Base-by-base conservation (phyloP, 768 basidiomycete genomes). In the Plicaturopsis crispa region DNA sequence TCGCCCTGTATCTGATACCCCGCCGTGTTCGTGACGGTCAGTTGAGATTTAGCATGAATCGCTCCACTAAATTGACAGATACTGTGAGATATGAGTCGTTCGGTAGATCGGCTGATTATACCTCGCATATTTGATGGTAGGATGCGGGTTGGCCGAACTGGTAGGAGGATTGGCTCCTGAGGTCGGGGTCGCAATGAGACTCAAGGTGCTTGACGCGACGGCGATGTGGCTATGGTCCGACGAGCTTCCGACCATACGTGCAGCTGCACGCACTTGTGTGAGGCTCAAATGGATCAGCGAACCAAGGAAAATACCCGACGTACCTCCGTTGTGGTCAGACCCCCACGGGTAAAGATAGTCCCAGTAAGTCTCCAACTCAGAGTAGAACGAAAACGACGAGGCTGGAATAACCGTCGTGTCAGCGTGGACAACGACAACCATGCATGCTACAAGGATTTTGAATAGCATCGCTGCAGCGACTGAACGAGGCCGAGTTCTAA, bases 291-390 rank as follows among this genome's bases (percentile, higher is more conserved):
- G 31, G 17, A 20, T 34, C 22, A 36, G 17, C 6, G 22, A 13
- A 6, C 21, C 16, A 10, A 11, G 11, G 31, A 16, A 12, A 13
- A 5, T 21, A 10, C 8, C 18, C 16, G 6, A 56, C 63, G 4
- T 40, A 68, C 66, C 62, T 38, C 67, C 67, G 36, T 68, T 68
- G 48, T 68, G 67, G 34, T 68, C 66, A 22, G 64, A 63, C 5
- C 67, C 67, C 67, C 67, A 69, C 5, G 67, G 67, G 41, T 69
- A 69, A 18, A 68, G 53, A 44, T 69, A 68, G 17, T 52, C 52
- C 65, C 65, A 69, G 42, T 54, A 68, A 11, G 40, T 56, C 43
- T 66, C 65, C 19, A 69, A 58, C 5, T 52, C 51, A 4, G 65
- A 50, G 38, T 58, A 56, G 7, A 57, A 61, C n/a, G 56, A 60